A percentile compares a stretch with the other conserved stretches of the same genome.
phyloP scores from a whole-genome alignment of 495 filamentous ascomycete genomes.

The Oidiodendron maius region DNA sequence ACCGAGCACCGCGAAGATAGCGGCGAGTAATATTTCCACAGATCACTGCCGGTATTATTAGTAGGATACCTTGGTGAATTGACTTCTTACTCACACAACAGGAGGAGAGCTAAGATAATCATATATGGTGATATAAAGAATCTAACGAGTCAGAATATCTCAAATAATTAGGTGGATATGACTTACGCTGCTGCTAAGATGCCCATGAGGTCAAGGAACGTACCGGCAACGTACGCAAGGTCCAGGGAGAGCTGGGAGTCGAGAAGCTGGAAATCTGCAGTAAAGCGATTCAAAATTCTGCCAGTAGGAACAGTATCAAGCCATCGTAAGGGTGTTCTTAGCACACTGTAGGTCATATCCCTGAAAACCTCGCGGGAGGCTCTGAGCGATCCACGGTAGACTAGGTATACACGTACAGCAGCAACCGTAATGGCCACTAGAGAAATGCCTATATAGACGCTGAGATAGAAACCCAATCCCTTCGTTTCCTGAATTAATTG shows the following conservation, averaged over 20 bases:
- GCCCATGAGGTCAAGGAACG: slow-evolving; percentile 30
- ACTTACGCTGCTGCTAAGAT: slow-evolving; percentile 32
- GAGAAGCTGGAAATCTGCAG: slow-evolving; percentile 50
- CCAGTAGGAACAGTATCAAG: slow-evolving; percentile 58
- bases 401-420: slow-evolving; percentile 4
- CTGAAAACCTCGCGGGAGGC: slow-evolving; percentile 52
- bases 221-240: slow-evolving; percentile 34
- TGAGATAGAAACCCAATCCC: slow-evolving; percentile 49
- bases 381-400: slow-evolving; percentile 25
- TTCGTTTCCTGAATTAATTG: slow-evolving; percentile 9
- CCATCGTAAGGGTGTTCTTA: slow-evolving; percentile 52
- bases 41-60: no score
- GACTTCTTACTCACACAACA: slow-evolving; percentile 22
- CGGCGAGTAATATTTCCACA: slow-evolving; percentile 37
- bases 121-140: slow-evolving; percentile 39
- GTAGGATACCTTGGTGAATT: no score
- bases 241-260: slow-evolving; percentile 44
- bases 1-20: slow-evolving; percentile 55
- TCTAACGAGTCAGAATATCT: not conserved
- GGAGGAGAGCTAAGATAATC: slow-evolving; percentile 31
- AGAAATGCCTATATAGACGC: slow-evolving; percentile 59
- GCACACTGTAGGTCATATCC: slow-evolving; percentile 38
- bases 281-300: slow-evolving; percentile 57
- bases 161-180: not conserved
- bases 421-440: slow-evolving; percentile 23